Percentiles rank a stretch among this genome's conserved stretches.
Evolutionary conservation across 1,284 basidiomycete species (phyloP).

Genomic region (Trichosporon asahii): DNA sequence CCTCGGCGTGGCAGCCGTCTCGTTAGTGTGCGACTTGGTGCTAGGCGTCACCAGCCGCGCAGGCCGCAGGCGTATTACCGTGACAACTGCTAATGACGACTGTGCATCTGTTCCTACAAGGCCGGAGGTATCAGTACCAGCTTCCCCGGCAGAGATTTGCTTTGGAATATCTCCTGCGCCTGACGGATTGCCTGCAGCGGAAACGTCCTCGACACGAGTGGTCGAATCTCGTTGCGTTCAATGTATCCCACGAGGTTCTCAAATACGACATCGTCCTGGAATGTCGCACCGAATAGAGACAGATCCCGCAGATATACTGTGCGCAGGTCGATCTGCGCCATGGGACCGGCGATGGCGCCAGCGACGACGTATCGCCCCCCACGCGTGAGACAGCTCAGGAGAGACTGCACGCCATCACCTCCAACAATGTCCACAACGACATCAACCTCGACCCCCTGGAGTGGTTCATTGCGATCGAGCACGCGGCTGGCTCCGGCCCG

Average conservation of each 20-base stretch:
- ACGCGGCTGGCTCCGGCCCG: not conserved
- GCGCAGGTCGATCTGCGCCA: constrained; percentile 13
- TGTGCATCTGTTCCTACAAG: too few species aligned
- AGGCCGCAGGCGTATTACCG: too few species aligned
- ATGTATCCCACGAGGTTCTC: constrained; percentile 8
- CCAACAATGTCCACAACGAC: constrained; percentile 13
- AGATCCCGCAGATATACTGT: constrained; percentile 15
- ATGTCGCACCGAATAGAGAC: constrained; percentile 9
- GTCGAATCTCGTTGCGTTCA: constrained; percentile 2
- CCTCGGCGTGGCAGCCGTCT: too few species aligned
- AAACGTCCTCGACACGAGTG: constrained; percentile 11
- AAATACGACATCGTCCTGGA: constrained; percentile 13
- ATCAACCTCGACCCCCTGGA: not conserved
- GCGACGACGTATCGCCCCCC: constrained; percentile 15
- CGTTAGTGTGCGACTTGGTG: too few species aligned
- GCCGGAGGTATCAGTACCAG: constrained; percentile 9
- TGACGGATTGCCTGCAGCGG: not conserved
- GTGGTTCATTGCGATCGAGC: not conserved
- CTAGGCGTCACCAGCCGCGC: too few species aligned
- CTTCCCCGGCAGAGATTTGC: constrained; percentile 9
- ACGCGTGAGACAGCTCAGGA: not conserved
- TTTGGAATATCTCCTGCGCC: constrained; percentile 13
- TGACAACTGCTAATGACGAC: too few species aligned
- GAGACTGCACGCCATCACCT: not conserved
- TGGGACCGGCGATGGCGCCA: constrained; percentile 9